Evolutionary conservation across 2,329 filamentous ascomycete species (phyloP), one percentile per base, ranked within the genome.

Genomic region (Leptographium procerum): DNA sequence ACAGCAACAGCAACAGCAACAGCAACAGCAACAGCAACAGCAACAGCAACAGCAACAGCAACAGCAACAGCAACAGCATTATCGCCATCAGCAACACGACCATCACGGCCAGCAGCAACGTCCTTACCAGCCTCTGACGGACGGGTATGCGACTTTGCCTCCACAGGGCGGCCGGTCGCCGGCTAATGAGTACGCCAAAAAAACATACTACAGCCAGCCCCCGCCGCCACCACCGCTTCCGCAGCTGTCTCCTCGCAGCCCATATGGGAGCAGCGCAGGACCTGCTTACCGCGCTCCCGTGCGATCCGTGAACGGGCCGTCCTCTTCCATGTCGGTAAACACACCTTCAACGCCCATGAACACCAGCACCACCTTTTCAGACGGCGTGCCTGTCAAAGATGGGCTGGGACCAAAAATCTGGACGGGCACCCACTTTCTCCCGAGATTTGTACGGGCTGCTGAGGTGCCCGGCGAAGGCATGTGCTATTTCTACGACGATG

Each of bases 401-500:
- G 79, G 79, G 1, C 70, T 86, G 16, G 83, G 83, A 0, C 83
- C 84, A 14, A 86, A 85, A 72, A 86, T 86, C 60, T 86, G 84
- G 84, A 86, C 83, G 1, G 84, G 84, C 29, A 83, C 79, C 2
- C 82, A 86, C 60, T 86, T 86, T 63, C 69, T 87, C 57, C 84
- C 84, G n/a, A 77, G 83, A 16, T 86, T 86, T 64, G 77, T 86
- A 29, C 76, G 79, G 54, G 78, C 82, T 50, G 79, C 79, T 29
- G 84, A 88, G 57, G 82, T 94, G 4, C 83, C 86, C 0, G 89
- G 88, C 10, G 88, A 94, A 70, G 89, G 89, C 2, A 70, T 87
- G 66, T 94, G 88, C 73, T 94, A 90, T 68, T 86, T 94, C 62
- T 94, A 94, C 68, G 89, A 92, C 63, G 89, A 95, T 67, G 88